phyloP scores from a whole-genome alignment of 306 rosid genomes.

The Lathyrus aphaca region DNA sequence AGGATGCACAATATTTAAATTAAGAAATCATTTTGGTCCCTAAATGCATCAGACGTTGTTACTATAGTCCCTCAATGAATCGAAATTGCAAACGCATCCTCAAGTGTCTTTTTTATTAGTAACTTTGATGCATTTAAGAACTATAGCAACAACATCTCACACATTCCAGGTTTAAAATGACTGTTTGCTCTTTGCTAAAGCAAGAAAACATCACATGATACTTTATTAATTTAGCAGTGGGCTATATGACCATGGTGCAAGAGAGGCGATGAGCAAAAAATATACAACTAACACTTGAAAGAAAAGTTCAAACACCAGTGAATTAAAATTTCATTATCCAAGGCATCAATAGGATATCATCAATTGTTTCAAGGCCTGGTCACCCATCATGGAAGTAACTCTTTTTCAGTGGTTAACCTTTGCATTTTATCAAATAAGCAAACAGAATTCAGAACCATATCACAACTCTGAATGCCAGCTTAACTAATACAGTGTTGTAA shows the following conservation, averaged over 20 bases:
- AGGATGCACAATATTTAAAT: too few species aligned
- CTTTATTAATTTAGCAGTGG: constrained; percentile 7
- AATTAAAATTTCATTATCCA: constrained; percentile 11
- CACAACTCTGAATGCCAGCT: constrained; percentile 29
- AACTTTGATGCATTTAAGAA: too few species aligned
- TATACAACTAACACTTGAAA: neutral
- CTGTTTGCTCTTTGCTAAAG: neutral
- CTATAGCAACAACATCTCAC: too few species aligned
- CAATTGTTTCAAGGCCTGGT: neutral
- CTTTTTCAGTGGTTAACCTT: constrained; percentile 5
- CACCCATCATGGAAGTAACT: neutral
- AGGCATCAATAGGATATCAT: constrained; percentile 17
- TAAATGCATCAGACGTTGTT: too few species aligned
- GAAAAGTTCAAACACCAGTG: neutral
- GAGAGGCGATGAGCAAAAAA: neutral
- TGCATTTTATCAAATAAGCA: constrained; percentile 27
- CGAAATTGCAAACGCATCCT: too few species aligned
- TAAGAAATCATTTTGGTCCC: too few species aligned
- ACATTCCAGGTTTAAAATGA: too few species aligned
- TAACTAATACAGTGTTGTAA: constrained; percentile 9
- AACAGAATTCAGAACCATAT: constrained; percentile 30
- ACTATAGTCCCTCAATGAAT: too few species aligned
- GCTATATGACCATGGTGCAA: constrained; percentile 10
- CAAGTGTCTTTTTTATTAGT: too few species aligned
- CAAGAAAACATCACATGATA: neutral